Evolutionary conservation across 2,329 filamentous ascomycete genomes (phyloP).

Genomic region (Ceratocystis colombiana): DNA sequence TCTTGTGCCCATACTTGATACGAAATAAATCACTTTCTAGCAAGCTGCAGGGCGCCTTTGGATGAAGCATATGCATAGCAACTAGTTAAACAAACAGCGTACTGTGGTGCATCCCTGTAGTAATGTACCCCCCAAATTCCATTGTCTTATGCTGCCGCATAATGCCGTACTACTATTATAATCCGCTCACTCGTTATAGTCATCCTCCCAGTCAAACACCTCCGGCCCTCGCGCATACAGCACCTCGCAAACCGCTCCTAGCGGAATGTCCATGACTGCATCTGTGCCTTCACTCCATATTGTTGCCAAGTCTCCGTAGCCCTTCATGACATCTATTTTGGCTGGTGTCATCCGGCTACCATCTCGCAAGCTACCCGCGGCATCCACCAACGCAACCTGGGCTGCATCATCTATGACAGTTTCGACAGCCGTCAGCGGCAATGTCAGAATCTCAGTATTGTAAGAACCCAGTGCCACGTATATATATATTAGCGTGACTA

Average conservation of each 20-base stretch:
- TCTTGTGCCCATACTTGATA: no score
- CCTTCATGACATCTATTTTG: slow-evolving; percentile 30
- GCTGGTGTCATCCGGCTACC: slow-evolving; percentile 34
- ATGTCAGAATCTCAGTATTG: slow-evolving; percentile 79
- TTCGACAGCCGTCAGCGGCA: slow-evolving; percentile 69
- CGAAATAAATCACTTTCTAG: no score
- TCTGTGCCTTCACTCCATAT: slow-evolving; percentile 92
- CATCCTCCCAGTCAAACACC: slow-evolving; percentile 17
- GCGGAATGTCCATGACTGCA: slow-evolving; percentile 91
- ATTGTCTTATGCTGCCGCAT: background rate
- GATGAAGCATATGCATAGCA: no score
- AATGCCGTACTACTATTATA: no score
- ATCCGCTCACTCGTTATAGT: slow-evolving; percentile 4
- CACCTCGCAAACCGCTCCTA: slow-evolving; percentile 90
- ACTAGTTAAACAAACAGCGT: no score
- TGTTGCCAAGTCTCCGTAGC: slow-evolving; percentile 42
- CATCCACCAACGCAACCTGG: slow-evolving; percentile 72
- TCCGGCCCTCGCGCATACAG: slow-evolving; percentile 50
- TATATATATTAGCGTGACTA: slow-evolving; percentile 81
- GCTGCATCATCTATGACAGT: slow-evolving; percentile 86
- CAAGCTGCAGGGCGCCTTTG: no score
- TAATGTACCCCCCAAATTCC: background rate
- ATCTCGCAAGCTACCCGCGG: slow-evolving; percentile 45
- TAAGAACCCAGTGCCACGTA: slow-evolving; percentile 87
- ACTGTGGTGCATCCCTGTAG: no score